Evolutionary conservation across 2,329 filamentous ascomycete species (phyloP), one percentile per base, ranked within the genome.

Genomic region (Fusarium liriodendri): DNA sequence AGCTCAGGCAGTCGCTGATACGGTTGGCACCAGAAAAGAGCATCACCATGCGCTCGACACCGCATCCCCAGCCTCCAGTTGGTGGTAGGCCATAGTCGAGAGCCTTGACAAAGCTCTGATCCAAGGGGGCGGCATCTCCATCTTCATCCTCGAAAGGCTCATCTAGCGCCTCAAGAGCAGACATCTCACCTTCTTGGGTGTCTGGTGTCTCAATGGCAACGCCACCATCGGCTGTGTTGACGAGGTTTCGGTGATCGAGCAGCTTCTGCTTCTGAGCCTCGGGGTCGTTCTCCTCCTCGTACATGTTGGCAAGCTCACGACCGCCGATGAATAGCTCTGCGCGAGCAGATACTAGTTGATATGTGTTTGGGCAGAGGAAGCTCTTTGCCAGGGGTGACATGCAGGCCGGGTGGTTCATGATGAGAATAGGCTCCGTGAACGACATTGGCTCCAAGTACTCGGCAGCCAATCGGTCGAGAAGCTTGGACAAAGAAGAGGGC

Each of bases 271-370:
- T 89, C 84, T 99, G 97, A 77, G 93, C 93, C 63, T 93, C 91
- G 0, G 97, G 97, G 61, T 94, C 94, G 82, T 99, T 99, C 82
- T 99, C 97, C 83, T 99, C 97, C 82, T 99, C 97, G 82, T 99
- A 99, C 86, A 96, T 97, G 83, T 99, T 99, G 70, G 96, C 94
- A 35, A 98, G 88, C 80, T 99, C 97, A 64, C 91, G 90, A 45
- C 93, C 91, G 59, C 90, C 85, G 71, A 97, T 90, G 83, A 97
- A 98, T 25, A 98, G 89, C 83, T 98, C 95, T 0, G 93, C 94
- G 7, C 95, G 92, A 1, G 94, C 94, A 1, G 95, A 93, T 1
- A 98, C 91, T 10, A 89, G 83, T 80, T 98, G 95, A 16, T 88
- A 86, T 0, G 92, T 92, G 10, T 79, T 82, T 0, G 90, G 89